These are phyloP conservation scores for Lachnellula suecica DNA, from an alignment of 2,329 filamentous ascomycete genomes.

Conservation along the genomic window DNA sequence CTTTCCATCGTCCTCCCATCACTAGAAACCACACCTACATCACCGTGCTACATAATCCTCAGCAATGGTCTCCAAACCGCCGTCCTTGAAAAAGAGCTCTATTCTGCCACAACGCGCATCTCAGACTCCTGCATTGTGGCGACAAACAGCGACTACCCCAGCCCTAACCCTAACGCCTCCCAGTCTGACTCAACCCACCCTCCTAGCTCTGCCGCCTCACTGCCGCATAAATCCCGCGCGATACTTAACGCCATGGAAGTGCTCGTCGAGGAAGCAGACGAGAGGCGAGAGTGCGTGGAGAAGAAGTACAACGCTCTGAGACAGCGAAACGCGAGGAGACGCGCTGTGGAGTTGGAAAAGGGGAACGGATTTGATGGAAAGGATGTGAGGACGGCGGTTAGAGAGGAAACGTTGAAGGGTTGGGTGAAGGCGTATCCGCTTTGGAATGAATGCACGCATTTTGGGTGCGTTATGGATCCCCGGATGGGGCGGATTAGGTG, in stretches of 20 bases:
- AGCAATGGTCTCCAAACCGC: slow-evolving; percentile 47
- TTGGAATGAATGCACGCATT: slow-evolving; percentile 58
- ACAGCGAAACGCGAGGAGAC: slow-evolving; percentile 19
- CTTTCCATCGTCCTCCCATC: slow-evolving; percentile 37
- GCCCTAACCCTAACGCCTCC: too few relatives aligned
- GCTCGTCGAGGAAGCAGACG: slow-evolving; percentile 34
- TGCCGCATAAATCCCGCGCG: not conserved
- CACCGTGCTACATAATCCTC: slow-evolving; percentile 57
- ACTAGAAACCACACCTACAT: too few relatives aligned
- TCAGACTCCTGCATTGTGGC: slow-evolving; percentile 3
- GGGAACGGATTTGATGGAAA: slow-evolving; percentile 12
- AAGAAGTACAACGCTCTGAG: slow-evolving; percentile 37
- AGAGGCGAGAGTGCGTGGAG: slow-evolving; percentile 36
- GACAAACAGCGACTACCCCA: slow-evolving; percentile 6
- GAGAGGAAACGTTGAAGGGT: slow-evolving; percentile 36
- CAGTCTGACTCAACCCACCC: not conserved
- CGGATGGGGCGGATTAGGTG: slow-evolving; percentile 44
- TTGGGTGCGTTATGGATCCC: slow-evolving; percentile 57
- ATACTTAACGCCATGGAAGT: not conserved
- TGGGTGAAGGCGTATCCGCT: slow-evolving; percentile 54
- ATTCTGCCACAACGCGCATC: slow-evolving; percentile 37
- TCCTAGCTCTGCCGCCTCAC: not conserved
- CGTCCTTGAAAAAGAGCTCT: slow-evolving; percentile 56
- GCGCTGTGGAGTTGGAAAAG: too few relatives aligned
- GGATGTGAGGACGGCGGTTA: slow-evolving; percentile 26